These are phyloP conservation scores for Lentinula aciculospora DNA, from an alignment of 768 basidiomycete species.

Conservation along the genomic window DNA sequence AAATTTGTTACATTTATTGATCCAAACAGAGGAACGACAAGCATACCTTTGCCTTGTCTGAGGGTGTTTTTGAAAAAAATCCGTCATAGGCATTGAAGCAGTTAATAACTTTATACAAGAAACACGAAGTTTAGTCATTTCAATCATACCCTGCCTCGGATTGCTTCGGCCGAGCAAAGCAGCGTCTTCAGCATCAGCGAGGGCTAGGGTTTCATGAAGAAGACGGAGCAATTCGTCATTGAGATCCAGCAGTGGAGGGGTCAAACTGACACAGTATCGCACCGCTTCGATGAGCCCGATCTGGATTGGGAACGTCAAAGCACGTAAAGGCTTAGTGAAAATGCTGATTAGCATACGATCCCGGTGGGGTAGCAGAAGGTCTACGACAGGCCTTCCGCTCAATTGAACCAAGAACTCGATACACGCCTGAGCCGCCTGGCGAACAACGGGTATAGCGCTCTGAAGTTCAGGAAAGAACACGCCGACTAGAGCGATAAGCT, in stretches of 20 bases:
- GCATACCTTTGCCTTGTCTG: constrained; percentile 80
- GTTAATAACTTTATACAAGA: constrained; percentile 91
- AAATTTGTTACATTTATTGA: constrained; percentile 1
- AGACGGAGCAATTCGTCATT: constrained; percentile 91
- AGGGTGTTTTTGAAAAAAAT: constrained; percentile 84
- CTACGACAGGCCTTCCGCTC: constrained; percentile 63
- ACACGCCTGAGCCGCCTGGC: constrained; percentile 77
- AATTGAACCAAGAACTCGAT: constrained; percentile 74
- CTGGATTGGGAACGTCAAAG: constrained; percentile 90
- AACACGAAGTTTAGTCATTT: constrained; percentile 86
- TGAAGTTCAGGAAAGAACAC: constrained; percentile 88
- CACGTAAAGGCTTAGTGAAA: constrained; percentile 94
- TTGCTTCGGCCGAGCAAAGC: constrained; percentile 71
- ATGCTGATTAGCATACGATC: constrained; percentile 86
- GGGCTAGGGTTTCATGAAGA: constrained; percentile 87
- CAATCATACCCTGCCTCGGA: constrained; percentile 70
- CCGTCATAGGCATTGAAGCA: constrained; percentile 91
- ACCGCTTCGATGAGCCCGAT: constrained; percentile 98
- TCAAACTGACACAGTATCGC: constrained; percentile 85
- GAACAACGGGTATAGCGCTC: constrained; percentile 79
- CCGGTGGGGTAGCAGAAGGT: constrained; percentile 79
- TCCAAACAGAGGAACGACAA: not conserved
- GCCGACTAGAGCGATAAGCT: constrained; percentile 65
- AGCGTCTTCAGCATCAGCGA: constrained; percentile 94
- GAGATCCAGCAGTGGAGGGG: constrained; percentile 85